phyloP scores from a whole-genome alignment of 2,329 filamentous ascomycete species.

The Colletotrichum brevisporum region DNA sequence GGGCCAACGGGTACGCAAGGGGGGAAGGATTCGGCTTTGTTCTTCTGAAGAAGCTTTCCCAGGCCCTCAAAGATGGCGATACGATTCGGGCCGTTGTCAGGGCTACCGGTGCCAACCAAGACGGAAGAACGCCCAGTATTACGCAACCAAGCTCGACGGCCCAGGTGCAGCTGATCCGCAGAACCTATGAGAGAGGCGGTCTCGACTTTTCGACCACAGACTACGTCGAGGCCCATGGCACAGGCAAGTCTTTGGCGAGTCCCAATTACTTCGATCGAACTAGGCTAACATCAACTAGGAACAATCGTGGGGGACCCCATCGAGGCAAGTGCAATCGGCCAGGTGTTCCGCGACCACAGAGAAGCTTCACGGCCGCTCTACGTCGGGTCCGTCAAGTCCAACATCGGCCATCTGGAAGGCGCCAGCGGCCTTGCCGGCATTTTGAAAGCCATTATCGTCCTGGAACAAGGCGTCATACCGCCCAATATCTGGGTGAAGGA shows the following conservation, averaged over 20 bases:
- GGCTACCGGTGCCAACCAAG: constrained; percentile 66
- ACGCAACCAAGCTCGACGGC: constrained; percentile 68
- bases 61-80: constrained; percentile 71
- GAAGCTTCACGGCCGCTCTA: constrained; percentile 54
- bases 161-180: constrained; percentile 64
- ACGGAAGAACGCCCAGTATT: constrained; percentile 72
- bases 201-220: constrained; percentile 60
- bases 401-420: constrained; percentile 68
- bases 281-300: constrained; percentile 44
- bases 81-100: constrained; percentile 69
- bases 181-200: constrained; percentile 60
- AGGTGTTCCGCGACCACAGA: constrained; percentile 54
- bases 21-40: constrained; percentile 74
- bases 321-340: constrained; percentile 62
- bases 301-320: constrained; percentile 68
- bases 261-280: not conserved
- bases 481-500: constrained; percentile 64
- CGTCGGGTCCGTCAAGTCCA: constrained; percentile 68
- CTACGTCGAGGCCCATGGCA: constrained; percentile 72
- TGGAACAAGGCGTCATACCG: constrained; percentile 66
- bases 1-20: constrained; percentile 74
- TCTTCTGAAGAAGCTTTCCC: constrained; percentile 69
- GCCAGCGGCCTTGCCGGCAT: constrained; percentile 66
- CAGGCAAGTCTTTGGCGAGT: constrained; percentile 52
- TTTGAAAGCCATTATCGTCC: constrained; percentile 64